Conservation (phyloP, 495 filamentous ascomycete species). For the Usnea hakonensis region DNA sequence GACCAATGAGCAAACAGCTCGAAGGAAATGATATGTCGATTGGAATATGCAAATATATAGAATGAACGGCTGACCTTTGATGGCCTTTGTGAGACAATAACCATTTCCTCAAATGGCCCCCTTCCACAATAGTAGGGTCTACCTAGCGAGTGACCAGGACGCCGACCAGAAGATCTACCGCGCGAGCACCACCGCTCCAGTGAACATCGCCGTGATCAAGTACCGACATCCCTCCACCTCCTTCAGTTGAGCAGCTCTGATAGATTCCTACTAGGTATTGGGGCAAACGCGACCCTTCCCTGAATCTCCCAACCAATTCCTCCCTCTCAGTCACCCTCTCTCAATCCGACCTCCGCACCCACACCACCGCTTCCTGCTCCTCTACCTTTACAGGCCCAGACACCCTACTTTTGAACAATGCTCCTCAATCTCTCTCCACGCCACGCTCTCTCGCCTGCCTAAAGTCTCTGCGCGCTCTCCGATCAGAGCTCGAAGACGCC, state of each 20-base stretch:
- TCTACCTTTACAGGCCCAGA: constrained; percentile 60
- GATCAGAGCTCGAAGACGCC: constrained; percentile 61
- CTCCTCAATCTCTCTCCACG: constrained; percentile 71
- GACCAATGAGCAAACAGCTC: background rate
- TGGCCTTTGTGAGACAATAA: background rate
- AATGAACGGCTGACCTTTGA: background rate
- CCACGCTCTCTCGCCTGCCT: constrained; percentile 89
- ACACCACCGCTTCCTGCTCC: constrained; percentile 92
- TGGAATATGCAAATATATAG: background rate
- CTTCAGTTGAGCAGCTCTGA: constrained; percentile 17
- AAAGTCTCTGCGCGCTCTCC: constrained; percentile 68
- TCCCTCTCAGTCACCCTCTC: constrained; percentile 94
- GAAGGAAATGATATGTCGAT: background rate
- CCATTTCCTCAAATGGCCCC: background rate
- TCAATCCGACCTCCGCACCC: constrained; percentile 85
- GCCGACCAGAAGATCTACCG: constrained; percentile 57
- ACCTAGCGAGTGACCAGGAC: constrained; percentile 22
- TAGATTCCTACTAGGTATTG: constrained; percentile 61
- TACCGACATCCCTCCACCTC: constrained; percentile 35
- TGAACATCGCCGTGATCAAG: constrained; percentile 99
- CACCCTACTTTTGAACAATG: constrained; percentile 76
- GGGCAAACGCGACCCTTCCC: constrained; percentile 86
- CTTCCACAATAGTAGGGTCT: background rate
- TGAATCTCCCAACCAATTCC: constrained; percentile 96
- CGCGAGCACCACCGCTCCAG: constrained; percentile 90